Conservation (phyloP, 2,329 filamentous ascomycete species). For the Apiospora saccharicola region DNA sequence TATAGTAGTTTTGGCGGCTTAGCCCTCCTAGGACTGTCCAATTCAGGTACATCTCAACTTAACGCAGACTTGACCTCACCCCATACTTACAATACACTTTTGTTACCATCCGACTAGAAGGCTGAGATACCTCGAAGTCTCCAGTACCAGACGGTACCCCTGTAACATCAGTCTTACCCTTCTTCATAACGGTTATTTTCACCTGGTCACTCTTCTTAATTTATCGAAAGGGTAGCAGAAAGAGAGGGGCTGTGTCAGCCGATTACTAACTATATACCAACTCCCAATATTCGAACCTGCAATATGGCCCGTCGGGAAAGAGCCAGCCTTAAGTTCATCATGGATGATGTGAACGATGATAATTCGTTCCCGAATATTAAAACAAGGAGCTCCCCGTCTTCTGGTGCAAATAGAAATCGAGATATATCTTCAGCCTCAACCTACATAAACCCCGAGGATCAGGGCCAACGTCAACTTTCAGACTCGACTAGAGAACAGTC, state of each 20-base stretch:
- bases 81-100: constrained; percentile 10
- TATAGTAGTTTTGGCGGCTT: constrained; percentile 49
- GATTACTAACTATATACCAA: constrained; percentile 41
- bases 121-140: constrained; percentile 46
- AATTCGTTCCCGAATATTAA: constrained; percentile 50
- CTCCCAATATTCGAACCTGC: constrained; percentile 49
- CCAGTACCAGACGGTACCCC: constrained; percentile 41
- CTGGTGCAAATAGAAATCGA: constrained; percentile 45
- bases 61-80: constrained; percentile 41
- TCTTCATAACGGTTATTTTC: constrained; percentile 38
- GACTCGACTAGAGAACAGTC: constrained; percentile 39
- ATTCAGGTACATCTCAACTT: constrained; percentile 46
- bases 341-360: constrained; percentile 64
- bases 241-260: constrained; percentile 42
- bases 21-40: constrained; percentile 43
- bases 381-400: constrained; percentile 54
- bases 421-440: constrained; percentile 47
- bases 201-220: constrained; percentile 38
- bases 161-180: constrained; percentile 38
- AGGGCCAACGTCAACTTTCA: constrained; percentile 41
- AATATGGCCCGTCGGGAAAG: constrained; percentile 43
- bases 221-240: constrained; percentile 35
- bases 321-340: constrained; percentile 64
- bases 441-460: constrained; percentile 50
- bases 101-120: constrained; percentile 41